A percentile compares a stretch with the other conserved stretches of the same genome.
Evolutionary conservation across 1,139 yeast genomes (phyloP).

Genomic region (Meyerozyma guilliermondii): DNA sequence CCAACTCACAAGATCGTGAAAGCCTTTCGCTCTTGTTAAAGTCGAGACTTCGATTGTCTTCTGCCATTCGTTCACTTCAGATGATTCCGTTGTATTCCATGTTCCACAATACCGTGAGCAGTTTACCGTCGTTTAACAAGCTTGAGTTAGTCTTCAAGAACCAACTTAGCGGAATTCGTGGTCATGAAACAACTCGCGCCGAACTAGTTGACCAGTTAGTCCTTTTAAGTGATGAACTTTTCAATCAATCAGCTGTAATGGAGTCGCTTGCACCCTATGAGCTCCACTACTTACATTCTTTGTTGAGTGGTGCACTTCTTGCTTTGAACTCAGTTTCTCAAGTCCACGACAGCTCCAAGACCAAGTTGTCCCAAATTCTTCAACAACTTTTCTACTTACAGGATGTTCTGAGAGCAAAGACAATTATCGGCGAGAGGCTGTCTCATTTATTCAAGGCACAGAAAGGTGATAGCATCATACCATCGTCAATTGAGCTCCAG

Average conservation of each 20-base stretch:
- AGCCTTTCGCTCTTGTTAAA: neutral
- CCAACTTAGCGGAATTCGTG: neutral
- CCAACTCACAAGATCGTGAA: neutral
- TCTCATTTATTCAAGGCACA: conserved; percentile 42
- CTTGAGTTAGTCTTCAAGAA: neutral
- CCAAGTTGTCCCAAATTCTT: neutral
- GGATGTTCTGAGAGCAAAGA: neutral
- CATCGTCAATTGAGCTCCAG: conserved; percentile 8
- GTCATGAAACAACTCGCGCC: neutral
- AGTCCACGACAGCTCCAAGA: neutral
- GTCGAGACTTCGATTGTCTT: neutral
- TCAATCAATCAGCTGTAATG: neutral
- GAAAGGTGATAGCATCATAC: conserved; percentile 39
- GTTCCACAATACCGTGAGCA: neutral
- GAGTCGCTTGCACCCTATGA: neutral
- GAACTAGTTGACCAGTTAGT: neutral
- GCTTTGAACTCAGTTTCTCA: neutral
- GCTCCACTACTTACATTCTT: neutral
- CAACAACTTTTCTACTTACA: neutral
- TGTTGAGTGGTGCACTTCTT: neutral
- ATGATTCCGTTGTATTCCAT: conserved; percentile 3
- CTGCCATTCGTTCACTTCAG: neutral
- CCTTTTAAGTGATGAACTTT: neutral
- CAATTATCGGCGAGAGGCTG: neutral
- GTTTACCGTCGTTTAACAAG: neutral